Percentiles rank a stretch among this genome's conserved stretches.
Conservation (phyloP, 1,284 basidiomycete genomes). For the Wolfiporia cocos region DNA sequence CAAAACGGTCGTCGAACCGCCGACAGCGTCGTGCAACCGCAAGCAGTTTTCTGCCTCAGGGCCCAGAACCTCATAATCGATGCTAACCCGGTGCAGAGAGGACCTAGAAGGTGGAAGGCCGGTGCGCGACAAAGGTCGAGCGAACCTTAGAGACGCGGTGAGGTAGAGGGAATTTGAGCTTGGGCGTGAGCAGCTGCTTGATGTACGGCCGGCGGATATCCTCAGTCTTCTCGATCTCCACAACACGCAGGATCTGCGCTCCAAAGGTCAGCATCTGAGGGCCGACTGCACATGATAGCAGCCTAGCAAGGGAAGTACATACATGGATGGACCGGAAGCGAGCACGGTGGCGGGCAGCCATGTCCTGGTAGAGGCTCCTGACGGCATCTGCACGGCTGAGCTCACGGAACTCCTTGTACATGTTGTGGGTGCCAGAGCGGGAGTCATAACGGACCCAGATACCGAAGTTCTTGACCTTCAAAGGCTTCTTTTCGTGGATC, state of each 20-base stretch:
- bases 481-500: conserved; percentile 95
- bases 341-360: conserved; percentile 98
- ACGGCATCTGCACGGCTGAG: conserved; percentile 93
- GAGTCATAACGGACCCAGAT: conserved; percentile 99
- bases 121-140: conserved; percentile 68
- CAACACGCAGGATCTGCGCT: conserved; percentile 82
- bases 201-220: conserved; percentile 96
- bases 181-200: conserved; percentile 89
- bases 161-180: conserved; percentile 97
- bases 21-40: too few species aligned
- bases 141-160: conserved; percentile 78
- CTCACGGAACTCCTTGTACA: conserved; percentile 98
- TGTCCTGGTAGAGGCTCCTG: conserved; percentile 98
- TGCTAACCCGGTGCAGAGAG: too few species aligned
- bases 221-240: conserved; percentile 88
- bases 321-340: conserved; percentile 99
- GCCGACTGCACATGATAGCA: background rate
- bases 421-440: conserved; percentile 96
- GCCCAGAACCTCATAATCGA: too few species aligned
- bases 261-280: conserved; percentile 4
- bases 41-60: too few species aligned
- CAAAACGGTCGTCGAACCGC: too few species aligned
- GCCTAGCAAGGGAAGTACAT: conserved; percentile 24
- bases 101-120: conserved; percentile 60
- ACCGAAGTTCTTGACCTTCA: conserved; percentile 99